A percentile compares a stretch with the other conserved stretches of the same genome.
phyloP scores from a whole-genome alignment of 108 stramenopile genomes.

The Conticribra weissflogii region DNA sequence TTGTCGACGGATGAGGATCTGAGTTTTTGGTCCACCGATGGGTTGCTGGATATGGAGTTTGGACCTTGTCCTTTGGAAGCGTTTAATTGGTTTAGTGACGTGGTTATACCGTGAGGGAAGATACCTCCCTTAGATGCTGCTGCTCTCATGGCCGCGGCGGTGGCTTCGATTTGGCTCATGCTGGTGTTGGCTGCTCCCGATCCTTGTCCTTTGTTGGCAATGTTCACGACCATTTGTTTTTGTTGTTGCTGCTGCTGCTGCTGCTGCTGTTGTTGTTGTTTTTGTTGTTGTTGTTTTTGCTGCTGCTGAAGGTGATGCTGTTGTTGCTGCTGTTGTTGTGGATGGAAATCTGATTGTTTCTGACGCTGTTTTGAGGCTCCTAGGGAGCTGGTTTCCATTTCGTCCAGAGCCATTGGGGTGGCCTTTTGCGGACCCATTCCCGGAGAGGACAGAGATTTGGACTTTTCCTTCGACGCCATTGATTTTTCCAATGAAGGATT shows the following conservation, averaged over 20 bases:
- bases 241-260: constrained; percentile 42
- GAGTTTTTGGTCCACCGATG: no score
- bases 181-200: background rate
- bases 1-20: background rate
- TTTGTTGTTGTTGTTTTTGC: constrained; percentile 36
- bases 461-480: constrained; percentile 22
- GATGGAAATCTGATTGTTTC: constrained; percentile 3
- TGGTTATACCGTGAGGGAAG: constrained; percentile 11
- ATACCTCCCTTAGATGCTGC: background rate
- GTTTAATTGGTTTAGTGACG: background rate
- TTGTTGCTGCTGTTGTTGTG: constrained; percentile 43
- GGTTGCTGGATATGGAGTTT: background rate
- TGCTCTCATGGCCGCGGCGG: constrained; percentile 5
- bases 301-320: constrained; percentile 31
- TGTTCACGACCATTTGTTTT: constrained; percentile 26
- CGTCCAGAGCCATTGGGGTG: constrained; percentile 28
- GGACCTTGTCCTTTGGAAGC: background rate
- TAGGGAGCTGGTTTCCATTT: constrained; percentile 4
- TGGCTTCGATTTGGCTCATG: background rate
- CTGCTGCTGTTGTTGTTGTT: constrained; percentile 44
- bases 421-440: background rate
- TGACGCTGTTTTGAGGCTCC: constrained; percentile 22
- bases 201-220: constrained; percentile 5
- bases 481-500: constrained; percentile 1
- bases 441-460: background rate